Evolutionary conservation across 1,284 basidiomycete genomes (phyloP), one percentile per base, ranked within the genome.

Genomic region (Cyathus olla): DNA sequence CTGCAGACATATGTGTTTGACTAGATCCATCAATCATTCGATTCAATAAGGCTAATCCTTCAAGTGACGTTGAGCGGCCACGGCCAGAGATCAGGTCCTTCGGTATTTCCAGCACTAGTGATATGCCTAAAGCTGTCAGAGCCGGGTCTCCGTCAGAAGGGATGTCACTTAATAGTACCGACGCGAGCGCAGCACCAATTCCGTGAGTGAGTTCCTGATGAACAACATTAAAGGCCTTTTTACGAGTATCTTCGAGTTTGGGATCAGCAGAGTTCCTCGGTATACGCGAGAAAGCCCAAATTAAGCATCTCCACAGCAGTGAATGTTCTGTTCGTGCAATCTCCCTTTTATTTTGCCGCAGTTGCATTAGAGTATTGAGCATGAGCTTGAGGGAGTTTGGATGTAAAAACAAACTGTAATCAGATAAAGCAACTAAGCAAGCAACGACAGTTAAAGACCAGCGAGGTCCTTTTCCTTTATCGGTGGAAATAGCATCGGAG

Each of bases 241-340:
- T 72, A 57, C 70, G 66, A 28, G 65, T 71, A 17, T 66, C 64
- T 2, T 65, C 64, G 15, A 56, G 57, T 4, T 67, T 64, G 29
- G 59, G 21, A 37, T 54, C 29, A 4, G 55, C 59, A 19, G 35
- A 21, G 4, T 63, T 55, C 9, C 51, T 52, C 8, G 69, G 68
- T 13, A 74, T 56, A 19, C 79, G 74, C 17, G 78, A 73, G 61
- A 85, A 88, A 0, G 83, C 80, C 88, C 89, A 90, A 27, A 89
- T 72, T 19, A 89, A 73, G 55, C 84, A 81, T 56, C 76, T 79
- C 88, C 88, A 90, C 24, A 85, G 70, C 42, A 82, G 80, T 0
- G 81, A 68, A 54, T 85, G 82, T 10, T 86, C 69, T 10, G 73
- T 70, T 11, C 76, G 75, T 10, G 82, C 70, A 15, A 70, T 57